These are phyloP conservation scores for Coccomyxa sp. DNA, from an alignment of 139 green algal genomes.

Conservation along the genomic window DNA sequence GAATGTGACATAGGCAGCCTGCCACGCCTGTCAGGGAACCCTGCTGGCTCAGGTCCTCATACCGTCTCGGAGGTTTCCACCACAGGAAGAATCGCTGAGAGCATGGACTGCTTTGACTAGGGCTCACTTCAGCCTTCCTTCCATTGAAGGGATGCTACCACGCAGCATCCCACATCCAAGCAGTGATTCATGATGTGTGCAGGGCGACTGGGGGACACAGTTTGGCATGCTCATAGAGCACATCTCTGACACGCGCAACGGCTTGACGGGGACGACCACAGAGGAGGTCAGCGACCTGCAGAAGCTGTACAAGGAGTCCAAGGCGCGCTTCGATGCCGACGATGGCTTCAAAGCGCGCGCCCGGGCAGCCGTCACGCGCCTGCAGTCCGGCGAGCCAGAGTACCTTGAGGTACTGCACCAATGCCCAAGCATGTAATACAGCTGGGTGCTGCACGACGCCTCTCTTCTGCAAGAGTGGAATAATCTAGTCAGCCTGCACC, in stretches of 20 bases:
- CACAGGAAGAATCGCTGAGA: no score
- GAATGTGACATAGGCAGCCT: background rate
- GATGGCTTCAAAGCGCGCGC: constrained; percentile 92
- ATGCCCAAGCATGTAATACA: no score
- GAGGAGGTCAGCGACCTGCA: constrained; percentile 76
- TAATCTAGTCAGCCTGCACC: no score
- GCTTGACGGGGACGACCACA: constrained; percentile 31
- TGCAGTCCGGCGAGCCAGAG: constrained; percentile 74
- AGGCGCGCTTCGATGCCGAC: constrained; percentile 94
- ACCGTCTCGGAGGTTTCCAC: background rate
- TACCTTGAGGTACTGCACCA: constrained; percentile 52
- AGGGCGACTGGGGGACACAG: constrained; percentile 98
- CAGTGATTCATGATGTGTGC: constrained; percentile 10
- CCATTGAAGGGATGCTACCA: no score
- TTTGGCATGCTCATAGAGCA: constrained; percentile 99
- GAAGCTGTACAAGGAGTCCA: constrained; percentile 62
- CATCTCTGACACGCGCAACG: constrained; percentile 63
- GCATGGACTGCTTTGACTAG: no score
- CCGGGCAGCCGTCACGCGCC: constrained; percentile 77
- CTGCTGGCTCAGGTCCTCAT: background rate
- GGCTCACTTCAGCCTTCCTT: no score
- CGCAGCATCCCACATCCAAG: no score
- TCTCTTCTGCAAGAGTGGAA: no score
- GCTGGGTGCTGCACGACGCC: no score
- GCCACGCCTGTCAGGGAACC: background rate